phyloP scores from a whole-genome alignment of 805 yeast species.

The Zygosaccharomyces bisporus region DNA sequence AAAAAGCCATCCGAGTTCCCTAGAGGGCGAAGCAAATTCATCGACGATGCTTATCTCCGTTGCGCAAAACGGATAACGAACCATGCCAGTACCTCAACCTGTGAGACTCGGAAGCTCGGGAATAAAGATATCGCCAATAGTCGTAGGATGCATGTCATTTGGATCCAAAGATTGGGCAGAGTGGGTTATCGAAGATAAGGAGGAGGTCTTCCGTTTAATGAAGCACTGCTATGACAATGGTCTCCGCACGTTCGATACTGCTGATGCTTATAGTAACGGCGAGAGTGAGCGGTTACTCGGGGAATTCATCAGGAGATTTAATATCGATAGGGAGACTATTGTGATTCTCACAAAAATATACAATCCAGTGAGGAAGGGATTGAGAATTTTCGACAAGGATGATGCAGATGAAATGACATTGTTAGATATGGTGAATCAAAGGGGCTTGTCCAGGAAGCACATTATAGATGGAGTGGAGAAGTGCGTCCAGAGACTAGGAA shows the following conservation, averaged over 20 bases:
- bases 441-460: slow-evolving; percentile 46
- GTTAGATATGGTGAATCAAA: slow-evolving; percentile 33
- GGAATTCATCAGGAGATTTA: slow-evolving; percentile 48
- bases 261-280: slow-evolving; percentile 48
- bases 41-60: too few species aligned
- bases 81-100: too few species aligned
- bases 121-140: slow-evolving; percentile 44
- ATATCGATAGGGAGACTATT: slow-evolving; percentile 50
- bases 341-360: slow-evolving; percentile 52
- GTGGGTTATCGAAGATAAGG: slow-evolving; percentile 49
- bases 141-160: slow-evolving; percentile 54
- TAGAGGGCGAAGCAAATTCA: too few species aligned
- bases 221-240: slow-evolving; percentile 47
- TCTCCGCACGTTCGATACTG: slow-evolving; percentile 49
- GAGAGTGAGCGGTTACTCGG: slow-evolving; percentile 47
- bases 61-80: too few species aligned
- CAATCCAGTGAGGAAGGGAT: slow-evolving; percentile 32
- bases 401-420: neutral
- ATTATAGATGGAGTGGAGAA: slow-evolving; percentile 43
- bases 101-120: too few species aligned
- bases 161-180: slow-evolving; percentile 45
- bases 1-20: too few species aligned
- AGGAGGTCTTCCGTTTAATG: slow-evolving; percentile 42
- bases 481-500: slow-evolving; percentile 47
- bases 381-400: neutral